Base-by-base conservation (phyloP, 805 yeast species). In the Myxozyma vanderwaltii region DNA sequence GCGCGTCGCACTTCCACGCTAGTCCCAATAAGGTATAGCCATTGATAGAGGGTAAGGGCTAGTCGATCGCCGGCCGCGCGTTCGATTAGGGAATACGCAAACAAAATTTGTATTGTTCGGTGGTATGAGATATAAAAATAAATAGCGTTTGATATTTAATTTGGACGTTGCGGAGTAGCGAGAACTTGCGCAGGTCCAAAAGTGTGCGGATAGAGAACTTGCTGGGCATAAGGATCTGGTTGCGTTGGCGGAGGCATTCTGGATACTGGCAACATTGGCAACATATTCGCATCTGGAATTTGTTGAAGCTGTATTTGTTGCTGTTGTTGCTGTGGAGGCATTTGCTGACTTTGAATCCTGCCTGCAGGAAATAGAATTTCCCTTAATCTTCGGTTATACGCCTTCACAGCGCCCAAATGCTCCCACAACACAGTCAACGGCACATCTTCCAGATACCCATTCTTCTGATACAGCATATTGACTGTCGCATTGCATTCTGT, bases 351-450 rank as follows among this genome's bases (percentile, higher is more conserved):
- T n/a, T n/a, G n/a, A n/a, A 19, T 29, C 33, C 33, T 29, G 10
- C 33, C 33, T 10, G 33, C 27, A 15, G 49, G 49, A 35, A 54
- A 54, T 24, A 58, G 27, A 13, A 58, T 46, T 19, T 54, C 63
- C 13, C 49, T 17, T 10, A 58, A 49, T 27, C 59, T 47, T 17
- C 63, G 51, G 17, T 58, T 58, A n/a, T 54, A 23, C 27, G 63
- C 56, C 56, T 58, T 58, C 38, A 50, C 58, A 15, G 48, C 45
- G 6, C 55, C 54, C 21, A 58, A 46, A 21, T 49, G 63, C 56
- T 58, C 63, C 63, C 63, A 54, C 54, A 58, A 48, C 36, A 51
- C 38, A 4, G 53, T 26, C 44, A 58, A 48, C 40, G 59, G 26
- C 47, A 58, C 63, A 35, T 58, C 56, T 23, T 58, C 59, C 27